phyloP scores from a whole-genome alignment of 2,329 filamentous ascomycete genomes.

The Fusarium denticulatum region DNA sequence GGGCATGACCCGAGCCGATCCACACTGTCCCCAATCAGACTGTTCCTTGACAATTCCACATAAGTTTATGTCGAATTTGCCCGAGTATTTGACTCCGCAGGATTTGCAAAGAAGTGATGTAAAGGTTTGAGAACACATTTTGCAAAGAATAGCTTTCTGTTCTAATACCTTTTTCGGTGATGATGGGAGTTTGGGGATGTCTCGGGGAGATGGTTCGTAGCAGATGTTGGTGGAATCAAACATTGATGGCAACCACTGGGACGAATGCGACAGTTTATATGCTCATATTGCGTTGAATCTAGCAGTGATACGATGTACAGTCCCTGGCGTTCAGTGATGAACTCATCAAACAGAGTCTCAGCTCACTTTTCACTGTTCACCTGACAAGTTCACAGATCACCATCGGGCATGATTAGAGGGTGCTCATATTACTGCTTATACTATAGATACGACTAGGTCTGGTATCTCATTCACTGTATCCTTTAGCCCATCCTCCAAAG shows the following conservation, averaged over 20 bases:
- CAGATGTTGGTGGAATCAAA: fast-evolving
- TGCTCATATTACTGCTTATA: fast-evolving
- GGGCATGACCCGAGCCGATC: not conserved
- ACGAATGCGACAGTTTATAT: not conserved
- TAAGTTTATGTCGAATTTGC: not conserved
- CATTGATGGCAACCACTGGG: too few species aligned
- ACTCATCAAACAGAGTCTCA: not conserved
- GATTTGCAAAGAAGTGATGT: not conserved
- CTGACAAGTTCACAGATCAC: not conserved
- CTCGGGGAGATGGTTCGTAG: fast-evolving
- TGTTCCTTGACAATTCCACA: not conserved
- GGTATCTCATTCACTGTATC: fast-evolving
- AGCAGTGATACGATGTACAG: not conserved
- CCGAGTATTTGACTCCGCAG: not conserved
- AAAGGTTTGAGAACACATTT: not conserved
- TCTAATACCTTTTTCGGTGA: fast-evolving
- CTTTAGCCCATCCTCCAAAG: fast-evolving
- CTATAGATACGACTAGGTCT: fast-evolving
- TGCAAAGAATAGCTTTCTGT: fast-evolving
- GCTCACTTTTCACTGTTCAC: fast-evolving
- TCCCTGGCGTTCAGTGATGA: not conserved
- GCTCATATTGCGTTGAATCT: fast-evolving
- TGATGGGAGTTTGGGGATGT: fast-evolving
- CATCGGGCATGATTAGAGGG: fast-evolving
- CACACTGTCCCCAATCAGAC: not conserved